These are phyloP conservation scores for Chlorella variabilis DNA, from an alignment of 163 green algal genomes.

Conservation along the genomic window DNA sequence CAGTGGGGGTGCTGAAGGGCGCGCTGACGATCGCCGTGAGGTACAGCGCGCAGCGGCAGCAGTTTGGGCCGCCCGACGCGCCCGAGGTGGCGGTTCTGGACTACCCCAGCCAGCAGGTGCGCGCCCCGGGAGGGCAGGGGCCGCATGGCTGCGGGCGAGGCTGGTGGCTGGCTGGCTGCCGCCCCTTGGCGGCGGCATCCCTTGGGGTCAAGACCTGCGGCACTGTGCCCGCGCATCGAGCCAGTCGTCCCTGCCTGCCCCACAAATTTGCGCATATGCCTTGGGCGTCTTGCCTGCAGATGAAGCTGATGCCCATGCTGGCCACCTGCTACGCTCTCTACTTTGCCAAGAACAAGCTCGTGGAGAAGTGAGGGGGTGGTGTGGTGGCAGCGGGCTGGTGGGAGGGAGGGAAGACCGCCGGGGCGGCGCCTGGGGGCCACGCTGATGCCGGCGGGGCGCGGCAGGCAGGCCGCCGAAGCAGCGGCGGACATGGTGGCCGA, in stretches of 20 bases:
- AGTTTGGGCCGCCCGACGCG: slow-evolving; percentile 84
- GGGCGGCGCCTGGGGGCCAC: too few relatives aligned
- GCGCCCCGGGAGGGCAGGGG: background rate
- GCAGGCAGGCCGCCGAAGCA: too few relatives aligned
- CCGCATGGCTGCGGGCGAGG: background rate
- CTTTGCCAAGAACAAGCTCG: slow-evolving; percentile 69
- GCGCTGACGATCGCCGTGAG: slow-evolving; percentile 82
- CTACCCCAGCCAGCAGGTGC: slow-evolving; percentile 82
- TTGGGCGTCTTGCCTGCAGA: background rate
- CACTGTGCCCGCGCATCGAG: too few relatives aligned
- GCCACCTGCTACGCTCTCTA: slow-evolving; percentile 79
- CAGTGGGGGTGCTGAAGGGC: slow-evolving; percentile 78
- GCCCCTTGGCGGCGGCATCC: too few relatives aligned
- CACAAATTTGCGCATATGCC: background rate
- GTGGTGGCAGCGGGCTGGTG: background rate
- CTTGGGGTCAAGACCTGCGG: too few relatives aligned
- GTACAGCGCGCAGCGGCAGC: slow-evolving; percentile 79
- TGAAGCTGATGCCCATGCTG: slow-evolving; percentile 84
- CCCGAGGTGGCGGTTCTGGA: slow-evolving; percentile 85
- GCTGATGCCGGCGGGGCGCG: background rate
- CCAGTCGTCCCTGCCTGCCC: too few relatives aligned
- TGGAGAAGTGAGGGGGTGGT: slow-evolving; percentile 53
- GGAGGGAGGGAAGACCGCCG: background rate
- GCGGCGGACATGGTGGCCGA: too few relatives aligned
- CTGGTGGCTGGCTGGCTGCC: background rate